Conservation (phyloP, 192 early-diverging fungal species). For the Gigaspora rosea region DNA sequence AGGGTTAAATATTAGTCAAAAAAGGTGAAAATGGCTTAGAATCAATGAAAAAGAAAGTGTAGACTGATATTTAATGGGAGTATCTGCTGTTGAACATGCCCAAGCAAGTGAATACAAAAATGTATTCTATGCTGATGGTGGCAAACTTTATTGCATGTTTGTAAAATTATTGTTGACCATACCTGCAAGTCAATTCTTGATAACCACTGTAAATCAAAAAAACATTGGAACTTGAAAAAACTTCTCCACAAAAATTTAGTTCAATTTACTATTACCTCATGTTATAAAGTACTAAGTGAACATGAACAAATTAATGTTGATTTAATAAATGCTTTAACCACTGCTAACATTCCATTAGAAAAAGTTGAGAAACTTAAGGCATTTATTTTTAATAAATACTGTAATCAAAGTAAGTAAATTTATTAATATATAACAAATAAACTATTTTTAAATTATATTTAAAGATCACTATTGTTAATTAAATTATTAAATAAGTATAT, state of each 20-base stretch:
- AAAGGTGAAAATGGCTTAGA: no score
- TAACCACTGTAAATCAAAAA: neutral
- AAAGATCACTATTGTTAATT: no score
- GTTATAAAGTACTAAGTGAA: neutral
- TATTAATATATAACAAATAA: neutral
- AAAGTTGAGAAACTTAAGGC: neutral
- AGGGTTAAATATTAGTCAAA: no score
- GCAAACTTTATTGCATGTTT: neutral
- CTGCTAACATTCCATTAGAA: neutral
- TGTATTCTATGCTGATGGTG: conserved; percentile 1
- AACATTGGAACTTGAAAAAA: neutral
- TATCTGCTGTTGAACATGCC: neutral
- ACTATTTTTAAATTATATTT: neutral
- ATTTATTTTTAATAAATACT: neutral
- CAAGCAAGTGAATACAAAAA: neutral
- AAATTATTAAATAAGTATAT: neutral
- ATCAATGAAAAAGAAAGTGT: no score
- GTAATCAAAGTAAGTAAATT: neutral
- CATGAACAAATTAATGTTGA: neutral
- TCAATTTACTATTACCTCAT: neutral
- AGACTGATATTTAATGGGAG: neutral
- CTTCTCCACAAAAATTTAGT: neutral
- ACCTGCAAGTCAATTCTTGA: neutral
- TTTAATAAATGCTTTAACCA: neutral
- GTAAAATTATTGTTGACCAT: neutral